Base-by-base conservation (phyloP, 2,329 filamentous ascomycete genomes). In the Aspergillus nomiae region DNA sequence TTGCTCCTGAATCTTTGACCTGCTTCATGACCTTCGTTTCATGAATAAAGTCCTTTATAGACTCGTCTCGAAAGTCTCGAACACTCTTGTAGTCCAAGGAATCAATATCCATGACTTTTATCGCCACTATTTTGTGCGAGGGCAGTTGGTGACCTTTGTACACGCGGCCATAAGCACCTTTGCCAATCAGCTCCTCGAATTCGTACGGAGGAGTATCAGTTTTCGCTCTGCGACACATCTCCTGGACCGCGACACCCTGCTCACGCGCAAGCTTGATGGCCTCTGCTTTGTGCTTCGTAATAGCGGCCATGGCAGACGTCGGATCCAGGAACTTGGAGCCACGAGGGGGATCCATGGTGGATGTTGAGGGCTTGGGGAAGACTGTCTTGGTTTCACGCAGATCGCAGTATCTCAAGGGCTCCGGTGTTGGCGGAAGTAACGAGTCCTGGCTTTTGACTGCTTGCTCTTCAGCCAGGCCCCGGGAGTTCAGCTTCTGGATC, bases 1-100 rank as follows among this genome's bases (percentile, higher is more conserved):
- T 83, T 2, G 87, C 87, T 45, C 83, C 85, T 62, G 85, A 84
- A 67, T 89, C 86, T 70, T 87, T 85, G 11, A 89, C 81, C 69
- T 88, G 85, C 67, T 86, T 84, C 69, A 90, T 81, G 26, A 88
- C 86, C 55, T 82, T 85, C 50, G 87, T 88, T 71, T 90, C 87
- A 64, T 87, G 86, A 60, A 86, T 82, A 58, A 88, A 87, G 65
- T 83, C 81, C 62, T 83, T 80, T 59, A 84, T 82, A 4, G 81
- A 82, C 63, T 83, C 80, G 69, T 83, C 81, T 63, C 77, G 79
- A 53, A 77, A 75, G 62, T 82, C 81, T n/a, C 80, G 75, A 50
- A 79, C 67, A 7, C 79, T 76, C 60, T 79, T 78, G 69, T 83
- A 83, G 65, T 84, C 82, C 34, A 81, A 67, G 2, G 80, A 77